Evolutionary conservation across 257 asterid species (phyloP).

Genomic region (Solanum pennellii): DNA sequence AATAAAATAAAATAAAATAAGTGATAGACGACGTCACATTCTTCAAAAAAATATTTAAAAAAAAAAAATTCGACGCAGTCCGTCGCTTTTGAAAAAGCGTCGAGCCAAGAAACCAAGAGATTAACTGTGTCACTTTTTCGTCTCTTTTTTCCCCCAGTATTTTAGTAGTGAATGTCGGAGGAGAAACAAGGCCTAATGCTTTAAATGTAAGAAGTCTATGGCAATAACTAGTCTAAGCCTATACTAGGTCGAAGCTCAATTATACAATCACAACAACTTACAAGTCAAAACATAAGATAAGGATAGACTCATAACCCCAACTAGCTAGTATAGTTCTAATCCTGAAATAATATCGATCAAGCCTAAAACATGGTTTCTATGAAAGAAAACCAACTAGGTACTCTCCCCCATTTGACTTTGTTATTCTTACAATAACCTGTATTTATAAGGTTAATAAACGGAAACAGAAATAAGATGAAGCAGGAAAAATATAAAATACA

Average conservation of each 20-base stretch:
- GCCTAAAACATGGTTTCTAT: neutral
- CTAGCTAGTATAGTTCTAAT: neutral
- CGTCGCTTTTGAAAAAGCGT: no score
- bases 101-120: no score
- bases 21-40: no score
- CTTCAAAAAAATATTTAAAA: no score
- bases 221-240: neutral
- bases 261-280: neutral
- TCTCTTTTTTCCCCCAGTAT: no score
- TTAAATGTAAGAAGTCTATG: neutral
- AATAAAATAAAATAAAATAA: no score
- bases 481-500: no score
- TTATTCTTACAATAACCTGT: no score
- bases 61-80: no score
- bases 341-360: neutral
- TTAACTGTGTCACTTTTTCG: no score
- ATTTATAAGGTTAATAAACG: no score
- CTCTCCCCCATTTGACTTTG: neutral
- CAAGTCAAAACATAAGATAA: neutral
- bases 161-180: neutral
- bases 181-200: neutral
- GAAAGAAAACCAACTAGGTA: neutral
- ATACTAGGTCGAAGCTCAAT: neutral
- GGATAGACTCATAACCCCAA: neutral
- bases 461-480: no score